Percentiles rank a stretch among this genome's conserved stretches.
These are phyloP conservation scores for Steccherinum ochraceum DNA, from an alignment of 768 basidiomycete genomes.

Conservation along the genomic window DNA sequence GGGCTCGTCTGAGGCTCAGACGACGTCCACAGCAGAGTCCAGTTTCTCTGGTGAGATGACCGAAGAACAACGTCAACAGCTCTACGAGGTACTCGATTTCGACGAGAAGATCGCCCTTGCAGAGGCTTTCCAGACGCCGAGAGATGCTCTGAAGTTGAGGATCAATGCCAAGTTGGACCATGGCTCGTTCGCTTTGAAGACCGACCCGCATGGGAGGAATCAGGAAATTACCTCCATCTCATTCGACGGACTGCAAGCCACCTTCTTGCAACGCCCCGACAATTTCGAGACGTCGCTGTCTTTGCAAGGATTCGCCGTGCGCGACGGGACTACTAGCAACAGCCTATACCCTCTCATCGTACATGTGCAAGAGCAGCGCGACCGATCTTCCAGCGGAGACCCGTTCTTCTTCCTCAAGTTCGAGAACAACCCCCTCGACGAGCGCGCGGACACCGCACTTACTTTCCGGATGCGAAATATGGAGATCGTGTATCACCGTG, in stretches of 20 bases:
- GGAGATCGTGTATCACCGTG: constrained; percentile 94
- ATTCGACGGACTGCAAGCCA: constrained; percentile 82
- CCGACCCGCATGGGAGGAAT: constrained; percentile 56
- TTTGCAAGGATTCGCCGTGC: constrained; percentile 80
- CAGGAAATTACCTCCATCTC: constrained; percentile 79
- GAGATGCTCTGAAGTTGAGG: constrained; percentile 74
- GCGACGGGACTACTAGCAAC: constrained; percentile 80
- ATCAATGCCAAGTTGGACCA: constrained; percentile 74
- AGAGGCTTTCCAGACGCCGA: constrained; percentile 62
- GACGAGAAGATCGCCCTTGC: constrained; percentile 79
- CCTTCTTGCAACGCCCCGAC: constrained; percentile 77
- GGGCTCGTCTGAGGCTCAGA: constrained; percentile 58
- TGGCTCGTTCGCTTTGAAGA: constrained; percentile 81
- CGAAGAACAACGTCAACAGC: constrained; percentile 82
- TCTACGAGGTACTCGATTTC: constrained; percentile 88
- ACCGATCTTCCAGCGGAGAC: constrained; percentile 24
- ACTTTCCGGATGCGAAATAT: constrained; percentile 89
- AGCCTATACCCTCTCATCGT: constrained; percentile 90
- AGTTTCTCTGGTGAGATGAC: constrained; percentile 69
- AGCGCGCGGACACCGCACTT: constrained; percentile 85
- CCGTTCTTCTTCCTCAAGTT: constrained; percentile 89
- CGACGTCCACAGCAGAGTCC: constrained; percentile 39
- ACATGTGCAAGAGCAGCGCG: constrained; percentile 51
- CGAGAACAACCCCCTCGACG: constrained; percentile 88
- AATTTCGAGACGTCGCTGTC: constrained; percentile 84